These are phyloP conservation scores for Phaeosphaeriaceae sp. DNA, from an alignment of 2,329 filamentous ascomycete species.

Conservation along the genomic window DNA sequence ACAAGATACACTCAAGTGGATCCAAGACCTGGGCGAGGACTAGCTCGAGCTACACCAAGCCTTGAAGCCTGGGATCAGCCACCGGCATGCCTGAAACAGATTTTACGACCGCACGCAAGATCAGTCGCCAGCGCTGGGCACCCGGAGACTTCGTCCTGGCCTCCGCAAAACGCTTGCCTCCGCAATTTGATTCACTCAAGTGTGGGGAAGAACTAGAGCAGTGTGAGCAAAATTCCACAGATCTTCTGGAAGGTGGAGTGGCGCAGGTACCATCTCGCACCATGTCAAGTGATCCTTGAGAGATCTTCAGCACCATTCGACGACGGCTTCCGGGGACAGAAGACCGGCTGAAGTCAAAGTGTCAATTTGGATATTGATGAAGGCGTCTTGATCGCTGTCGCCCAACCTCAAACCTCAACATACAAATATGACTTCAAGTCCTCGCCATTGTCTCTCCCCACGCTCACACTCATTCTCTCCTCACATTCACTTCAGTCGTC, in stretches of 20 bases:
- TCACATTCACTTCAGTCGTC: constrained; percentile 1
- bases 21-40: constrained; percentile 10
- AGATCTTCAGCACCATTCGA: constrained; percentile 5
- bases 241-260: constrained; percentile 18
- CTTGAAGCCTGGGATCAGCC: constrained; percentile 10
- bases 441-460: not conserved
- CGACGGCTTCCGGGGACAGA: constrained; percentile 20
- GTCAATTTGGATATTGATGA: constrained; percentile 25
- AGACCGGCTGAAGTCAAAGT: constrained; percentile 21
- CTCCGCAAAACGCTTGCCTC: constrained; percentile 13
- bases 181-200: constrained; percentile 18
- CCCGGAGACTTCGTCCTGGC: constrained; percentile 18
- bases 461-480: constrained; percentile 8
- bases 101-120: not conserved
- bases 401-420: constrained; percentile 4
- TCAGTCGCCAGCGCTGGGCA: constrained; percentile 6
- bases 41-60: constrained; percentile 16
- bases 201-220: constrained; percentile 14
- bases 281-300: constrained; percentile 15
- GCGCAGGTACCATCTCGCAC: constrained; percentile 20
- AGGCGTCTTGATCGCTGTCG: constrained; percentile 10
- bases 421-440: constrained; percentile 22
- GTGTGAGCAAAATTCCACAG: constrained; percentile 8
- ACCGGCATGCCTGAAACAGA: constrained; percentile 7
- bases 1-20: not conserved